Evolutionary conservation across 352 stramenopile species (phyloP), one percentile per base, ranked within the genome.

Genomic region (Pythium angustatum): DNA sequence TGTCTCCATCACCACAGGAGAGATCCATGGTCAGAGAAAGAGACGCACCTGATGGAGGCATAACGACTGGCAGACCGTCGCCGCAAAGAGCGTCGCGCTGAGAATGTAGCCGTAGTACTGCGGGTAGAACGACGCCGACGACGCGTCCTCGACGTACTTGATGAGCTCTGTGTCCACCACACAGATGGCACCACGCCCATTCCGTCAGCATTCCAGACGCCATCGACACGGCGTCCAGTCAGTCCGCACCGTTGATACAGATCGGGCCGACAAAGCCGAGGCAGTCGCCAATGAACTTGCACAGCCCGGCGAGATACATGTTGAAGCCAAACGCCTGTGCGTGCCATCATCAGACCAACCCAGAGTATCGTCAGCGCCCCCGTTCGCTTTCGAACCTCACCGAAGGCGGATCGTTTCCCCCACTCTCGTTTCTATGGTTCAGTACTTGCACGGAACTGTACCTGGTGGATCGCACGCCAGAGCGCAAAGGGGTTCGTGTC

Each of bases 231-330:
- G n/a, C n/a, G n/a, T n/a, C n/a, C n/a, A n/a, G n/a, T n/a, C n/a
- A 26, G 19, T 11, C 5, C 26, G 7, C 36, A 80, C 73, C 73
- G 31, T 80, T 80, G 54, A 80, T 74, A 49, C 69, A 78, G 22
- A 80, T 72, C 6, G 94, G 92, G 11, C 90, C 94, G 3, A 98
- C 83, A 64, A 99, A 98, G 24, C 96, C 75, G 45, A 87, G 82
- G 3, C 75, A 79, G 71, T 99, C 96, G 59, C 98, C 96, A 22
- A 86, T 58, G 10, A 98, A 58, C 77, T 99, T 99, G 38, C 97
- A 88, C n/a, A 87, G 31, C 0, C 83, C 91, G 0, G 91, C 93
- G 8, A 88, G 22, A 28, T 96, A 83, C 79, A 98, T 98, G 60
- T 97, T 91, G 38, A 75, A 71, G 15, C 95, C 88, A 70, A 97